Percentiles rank a stretch among this genome's conserved stretches.
Conservation (phyloP, 129 eudicot genomes). For the Helianthus tuberosus region DNA sequence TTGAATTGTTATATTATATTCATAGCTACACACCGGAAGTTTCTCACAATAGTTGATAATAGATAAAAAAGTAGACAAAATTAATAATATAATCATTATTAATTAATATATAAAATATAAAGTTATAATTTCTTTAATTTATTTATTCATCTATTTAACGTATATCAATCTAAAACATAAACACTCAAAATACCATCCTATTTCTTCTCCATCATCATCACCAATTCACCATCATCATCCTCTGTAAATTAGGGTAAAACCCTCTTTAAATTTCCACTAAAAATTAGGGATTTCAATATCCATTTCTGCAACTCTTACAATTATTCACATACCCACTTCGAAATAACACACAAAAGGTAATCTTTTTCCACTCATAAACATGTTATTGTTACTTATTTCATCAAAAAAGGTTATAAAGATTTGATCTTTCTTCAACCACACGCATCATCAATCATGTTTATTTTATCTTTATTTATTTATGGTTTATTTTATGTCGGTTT, state of each 20-base stretch:
- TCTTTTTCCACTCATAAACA: neutral
- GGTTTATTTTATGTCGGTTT: constrained; percentile 24
- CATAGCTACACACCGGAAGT: too few species aligned
- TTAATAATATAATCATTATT: too few species aligned
- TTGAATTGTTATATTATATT: too few species aligned
- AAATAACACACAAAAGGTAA: constrained; percentile 7
- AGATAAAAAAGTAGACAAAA: too few species aligned
- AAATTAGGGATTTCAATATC: constrained; percentile 22
- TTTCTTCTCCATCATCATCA: constrained; percentile 22
- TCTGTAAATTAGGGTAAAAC: constrained; percentile 42
- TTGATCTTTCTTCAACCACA: constrained; percentile 11
- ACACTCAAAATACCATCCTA: constrained; percentile 26
- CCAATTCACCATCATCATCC: constrained; percentile 21
- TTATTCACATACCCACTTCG: constrained; percentile 18
- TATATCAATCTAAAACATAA: constrained; percentile 13
- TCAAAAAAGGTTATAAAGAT: neutral
- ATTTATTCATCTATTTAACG: neutral
- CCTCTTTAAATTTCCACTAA: constrained; percentile 34
- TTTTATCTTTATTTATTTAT: constrained; percentile 7
- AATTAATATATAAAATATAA: neutral
- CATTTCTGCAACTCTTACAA: constrained; percentile 23
- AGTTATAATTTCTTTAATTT: neutral
- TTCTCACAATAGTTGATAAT: too few species aligned
- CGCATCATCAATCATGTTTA: constrained; percentile 21
- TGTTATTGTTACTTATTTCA: constrained; percentile 4